A percentile compares a stretch with the other conserved stretches of the same genome.
These are phyloP conservation scores for Fraxinus baroniana DNA, from an alignment of 305 asterid species.

Conservation along the genomic window DNA sequence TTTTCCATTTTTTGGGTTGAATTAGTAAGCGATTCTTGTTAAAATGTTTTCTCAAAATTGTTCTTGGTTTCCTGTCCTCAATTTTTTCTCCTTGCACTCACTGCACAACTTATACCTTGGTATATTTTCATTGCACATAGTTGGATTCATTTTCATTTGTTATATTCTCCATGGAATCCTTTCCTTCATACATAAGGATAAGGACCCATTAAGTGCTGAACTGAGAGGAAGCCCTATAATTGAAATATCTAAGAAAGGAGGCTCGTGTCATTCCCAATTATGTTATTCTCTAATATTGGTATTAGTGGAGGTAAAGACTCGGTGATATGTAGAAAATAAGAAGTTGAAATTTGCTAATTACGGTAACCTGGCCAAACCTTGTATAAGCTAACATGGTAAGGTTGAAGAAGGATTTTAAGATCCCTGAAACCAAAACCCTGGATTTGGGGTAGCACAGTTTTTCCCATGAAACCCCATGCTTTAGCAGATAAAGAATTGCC, in stretches of 20 bases:
- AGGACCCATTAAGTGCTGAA: background rate
- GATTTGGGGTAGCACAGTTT: background rate
- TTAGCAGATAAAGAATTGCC: background rate
- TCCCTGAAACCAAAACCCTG: background rate
- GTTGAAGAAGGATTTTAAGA: background rate
- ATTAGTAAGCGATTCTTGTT: background rate
- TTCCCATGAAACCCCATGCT: background rate
- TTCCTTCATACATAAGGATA: background rate
- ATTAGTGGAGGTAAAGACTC: background rate
- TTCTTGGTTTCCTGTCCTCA: background rate
- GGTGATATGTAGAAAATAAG: background rate
- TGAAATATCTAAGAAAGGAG: background rate
- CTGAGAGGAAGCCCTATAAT: background rate
- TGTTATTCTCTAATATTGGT: background rate
- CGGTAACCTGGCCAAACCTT: no score
- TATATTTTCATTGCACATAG: background rate
- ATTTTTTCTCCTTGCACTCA: background rate
- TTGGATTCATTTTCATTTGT: background rate
- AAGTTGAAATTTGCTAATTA: background rate
- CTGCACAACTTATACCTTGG: background rate
- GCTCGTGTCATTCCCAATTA: background rate
- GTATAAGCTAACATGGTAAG: no score
- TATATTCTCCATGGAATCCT: background rate
- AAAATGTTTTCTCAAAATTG: background rate
- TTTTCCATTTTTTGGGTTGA: background rate